phyloP scores from a whole-genome alignment of 768 basidiomycete genomes.

The Chalciporus piperatus region DNA sequence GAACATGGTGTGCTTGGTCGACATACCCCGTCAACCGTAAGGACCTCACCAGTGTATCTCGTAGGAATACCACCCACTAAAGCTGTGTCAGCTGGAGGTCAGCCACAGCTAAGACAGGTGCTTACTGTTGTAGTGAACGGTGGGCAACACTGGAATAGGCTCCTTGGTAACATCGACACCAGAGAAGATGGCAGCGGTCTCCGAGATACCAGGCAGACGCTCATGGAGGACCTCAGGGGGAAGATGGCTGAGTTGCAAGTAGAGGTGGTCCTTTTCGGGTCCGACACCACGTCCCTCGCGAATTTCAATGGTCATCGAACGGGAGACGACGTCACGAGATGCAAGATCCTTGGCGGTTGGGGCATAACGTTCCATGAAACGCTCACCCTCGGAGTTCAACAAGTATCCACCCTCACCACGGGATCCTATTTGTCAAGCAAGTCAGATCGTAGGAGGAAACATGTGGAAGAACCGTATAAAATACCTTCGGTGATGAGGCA shows the following conservation, averaged over 20 bases:
- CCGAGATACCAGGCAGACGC: slow-evolving; percentile 97
- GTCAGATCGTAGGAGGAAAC: slow-evolving; percentile 1
- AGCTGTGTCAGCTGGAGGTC: slow-evolving; percentile 12
- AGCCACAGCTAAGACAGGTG: slow-evolving; percentile 5
- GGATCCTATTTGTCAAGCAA: slow-evolving; percentile 57
- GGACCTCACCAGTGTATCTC: slow-evolving; percentile 94
- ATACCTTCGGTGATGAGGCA: slow-evolving; percentile 97
- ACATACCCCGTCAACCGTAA: slow-evolving; percentile 72
- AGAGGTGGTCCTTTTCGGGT: slow-evolving; percentile 96
- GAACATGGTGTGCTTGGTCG: not conserved
- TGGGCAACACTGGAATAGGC: slow-evolving; percentile 97
- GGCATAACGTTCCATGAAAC: slow-evolving; percentile 99
- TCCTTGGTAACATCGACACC: slow-evolving; percentile 99
- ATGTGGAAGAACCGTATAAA: slow-evolving; percentile 8
- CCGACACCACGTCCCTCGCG: slow-evolving; percentile 99
- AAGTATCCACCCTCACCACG: slow-evolving; percentile 99
- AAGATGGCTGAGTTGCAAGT: slow-evolving; percentile 94
- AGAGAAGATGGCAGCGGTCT: slow-evolving; percentile 97
- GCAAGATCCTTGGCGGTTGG: slow-evolving; percentile 99
- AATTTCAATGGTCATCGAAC: slow-evolving; percentile 98
- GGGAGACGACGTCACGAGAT: slow-evolving; percentile 98
- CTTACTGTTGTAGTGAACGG: slow-evolving; percentile 98
- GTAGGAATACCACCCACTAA: slow-evolving; percentile 99
- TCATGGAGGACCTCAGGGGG: slow-evolving; percentile 95
- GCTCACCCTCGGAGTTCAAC: slow-evolving; percentile 96